Evolutionary conservation across 2,329 filamentous ascomycete species (phyloP).

Genomic region (Colletotrichum navitas): DNA sequence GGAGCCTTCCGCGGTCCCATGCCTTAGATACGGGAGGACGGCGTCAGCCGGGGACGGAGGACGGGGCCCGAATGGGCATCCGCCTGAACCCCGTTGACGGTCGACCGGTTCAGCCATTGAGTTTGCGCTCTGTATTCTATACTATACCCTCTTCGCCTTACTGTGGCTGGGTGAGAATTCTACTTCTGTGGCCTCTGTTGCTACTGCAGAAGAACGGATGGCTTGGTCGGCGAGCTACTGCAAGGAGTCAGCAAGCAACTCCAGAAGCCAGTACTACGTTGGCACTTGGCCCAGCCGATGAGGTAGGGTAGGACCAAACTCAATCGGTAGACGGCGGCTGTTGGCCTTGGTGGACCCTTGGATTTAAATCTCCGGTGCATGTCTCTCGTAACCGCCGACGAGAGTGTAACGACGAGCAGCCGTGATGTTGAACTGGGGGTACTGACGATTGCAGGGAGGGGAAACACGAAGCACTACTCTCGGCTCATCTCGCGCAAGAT

Average conservation of each 20-base stretch:
- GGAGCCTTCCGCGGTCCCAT: conserved; percentile 37
- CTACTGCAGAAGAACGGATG: not conserved
- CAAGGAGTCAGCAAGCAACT: conserved; percentile 7
- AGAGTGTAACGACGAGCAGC: not conserved
- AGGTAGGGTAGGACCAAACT: conserved; percentile 15
- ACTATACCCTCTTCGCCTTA: not conserved
- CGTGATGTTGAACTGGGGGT: not conserved
- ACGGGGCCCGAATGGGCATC: conserved; percentile 32
- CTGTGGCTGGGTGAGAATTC: not conserved
- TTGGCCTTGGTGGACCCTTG: conserved; percentile 23
- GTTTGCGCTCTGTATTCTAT: not conserved
- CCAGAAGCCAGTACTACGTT: conserved; percentile 9
- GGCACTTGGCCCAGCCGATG: conserved; percentile 7
- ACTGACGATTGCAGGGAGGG: not conserved
- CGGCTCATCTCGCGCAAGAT: not conserved
- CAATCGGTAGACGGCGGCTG: conserved; percentile 17
- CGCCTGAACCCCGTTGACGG: conserved; percentile 18
- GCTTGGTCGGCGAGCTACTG: conserved; percentile 5
- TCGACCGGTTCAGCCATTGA: conserved; percentile 26
- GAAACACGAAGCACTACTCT: not conserved
- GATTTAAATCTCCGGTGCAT: conserved; percentile 36
- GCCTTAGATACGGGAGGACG: conserved; percentile 32
- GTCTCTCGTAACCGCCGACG: conserved; percentile 22
- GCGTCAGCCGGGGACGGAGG: conserved; percentile 27
- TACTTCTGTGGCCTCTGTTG: conserved; percentile 2